A percentile compares a stretch with the other conserved stretches of the same genome.
Evolutionary conservation across 2,329 filamentous ascomycete species (phyloP).

Genomic region (Stenocarpella maydis): DNA sequence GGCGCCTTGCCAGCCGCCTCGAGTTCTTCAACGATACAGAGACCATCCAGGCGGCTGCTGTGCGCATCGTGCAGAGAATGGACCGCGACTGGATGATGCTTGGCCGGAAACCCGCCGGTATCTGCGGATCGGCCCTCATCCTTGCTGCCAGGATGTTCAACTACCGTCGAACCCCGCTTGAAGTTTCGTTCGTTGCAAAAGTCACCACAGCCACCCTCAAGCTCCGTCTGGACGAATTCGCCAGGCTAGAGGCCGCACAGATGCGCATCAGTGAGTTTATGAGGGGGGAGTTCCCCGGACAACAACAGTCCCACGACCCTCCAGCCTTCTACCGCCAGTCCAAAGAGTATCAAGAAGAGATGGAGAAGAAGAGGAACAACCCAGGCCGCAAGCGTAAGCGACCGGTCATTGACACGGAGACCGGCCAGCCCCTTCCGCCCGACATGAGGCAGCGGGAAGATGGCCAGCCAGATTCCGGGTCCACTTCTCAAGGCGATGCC

Average conservation of each 20-base stretch:
- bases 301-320: constrained; percentile 79
- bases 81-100: constrained; percentile 97
- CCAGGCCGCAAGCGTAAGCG: constrained; percentile 54
- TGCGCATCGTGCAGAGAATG: constrained; percentile 90
- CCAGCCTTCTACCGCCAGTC: constrained; percentile 80
- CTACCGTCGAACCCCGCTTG: constrained; percentile 88
- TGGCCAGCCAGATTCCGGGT: background rate
- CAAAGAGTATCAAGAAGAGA: constrained; percentile 64
- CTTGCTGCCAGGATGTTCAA: constrained; percentile 98
- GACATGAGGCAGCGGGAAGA: constrained; percentile 36
- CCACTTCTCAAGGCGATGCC: constrained; percentile 39
- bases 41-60: constrained; percentile 87
- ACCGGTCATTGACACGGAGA: constrained; percentile 39
- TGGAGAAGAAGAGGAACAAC: constrained; percentile 53
- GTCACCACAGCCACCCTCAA: constrained; percentile 94
- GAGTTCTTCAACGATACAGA: constrained; percentile 86
- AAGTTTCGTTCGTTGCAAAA: constrained; percentile 98
- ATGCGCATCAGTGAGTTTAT: constrained; percentile 83
- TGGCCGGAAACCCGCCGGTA: constrained; percentile 89
- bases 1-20: constrained; percentile 88
- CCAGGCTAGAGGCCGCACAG: constrained; percentile 81
- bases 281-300: constrained; percentile 17
- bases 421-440: constrained; percentile 42
- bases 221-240: constrained; percentile 91
- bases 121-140: constrained; percentile 93